Evolutionary conservation across 2,329 filamentous ascomycete species (phyloP), one percentile per base, ranked within the genome.

Genomic region (Stylonectria norvegica): DNA sequence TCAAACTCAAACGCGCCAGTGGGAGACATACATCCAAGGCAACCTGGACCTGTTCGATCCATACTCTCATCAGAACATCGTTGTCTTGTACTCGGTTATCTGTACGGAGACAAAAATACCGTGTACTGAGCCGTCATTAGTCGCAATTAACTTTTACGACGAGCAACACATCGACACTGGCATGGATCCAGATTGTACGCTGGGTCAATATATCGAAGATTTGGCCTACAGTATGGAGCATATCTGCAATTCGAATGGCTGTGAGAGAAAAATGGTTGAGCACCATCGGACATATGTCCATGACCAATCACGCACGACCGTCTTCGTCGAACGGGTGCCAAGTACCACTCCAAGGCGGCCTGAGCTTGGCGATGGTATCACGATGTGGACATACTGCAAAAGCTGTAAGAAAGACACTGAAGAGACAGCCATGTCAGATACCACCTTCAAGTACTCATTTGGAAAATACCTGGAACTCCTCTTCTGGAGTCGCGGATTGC

Each of bases 361-460:
- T 20, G 83, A 64, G 79, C 61, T 59, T 38, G 64, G 65, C 29
- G 68, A 70, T 30, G 86, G 83, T 3, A 95, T 98, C 40, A 78
- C 90, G 42, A 96, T 98, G 89, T 98, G 94, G 94, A 97, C 89
- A 51, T 89, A 85, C 54, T 98, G 93, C 70, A 93, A 95, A 56
- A 75, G 87, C 20, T 98, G 94, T 63, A 84, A 87, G 37, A 88
- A 88, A 51, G 90, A 97, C 60, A 95, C 91, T 0, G 86, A 89
- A 27, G 83, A 90, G 34, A 86, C 87, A 51, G 83, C 85, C 20
- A 96, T 98, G 89, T 96, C 91, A 1, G 83, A 89, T 41, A 89
- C 82, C 55, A 94, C 90, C 0, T 98, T 89, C 86, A 96, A 94
- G 62, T 98, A 98, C 62, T 98, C 93, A 0, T 95, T 98, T 58